Evolutionary conservation across 2,329 filamentous ascomycete genomes (phyloP), one percentile per base, ranked within the genome.

Genomic region (Thielaviopsis populi): DNA sequence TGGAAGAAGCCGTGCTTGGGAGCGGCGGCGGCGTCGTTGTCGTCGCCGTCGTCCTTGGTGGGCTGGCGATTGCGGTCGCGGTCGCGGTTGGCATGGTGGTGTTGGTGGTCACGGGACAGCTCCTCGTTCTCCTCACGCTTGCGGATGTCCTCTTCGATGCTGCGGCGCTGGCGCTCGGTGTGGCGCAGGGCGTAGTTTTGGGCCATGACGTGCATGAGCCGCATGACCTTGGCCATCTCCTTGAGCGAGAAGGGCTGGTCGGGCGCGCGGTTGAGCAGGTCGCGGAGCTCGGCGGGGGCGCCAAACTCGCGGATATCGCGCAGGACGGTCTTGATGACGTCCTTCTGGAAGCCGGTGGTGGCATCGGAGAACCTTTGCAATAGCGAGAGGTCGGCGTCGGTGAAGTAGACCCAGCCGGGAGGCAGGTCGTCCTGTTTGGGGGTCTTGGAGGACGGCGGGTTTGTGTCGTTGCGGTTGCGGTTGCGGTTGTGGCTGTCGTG

Each of bases 281-380:
- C 80, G 63, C 81, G 80, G 19, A 90, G 74, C 70, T 90, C 88
- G 24, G 75, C 69, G 0, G 89, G 88, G 17, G 90, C 82, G 10
- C 90, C 90, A 50, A 84, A 79, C 66, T 79, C 78, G 74, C 85
- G 83, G 66, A 92, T 79, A 33, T 80, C 76, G 66, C 80, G 75
- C n/a, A 88, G 74, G 8, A 84, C 78, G 59, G 81, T 78, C 65
- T 83, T 78, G 65, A 91, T 73, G 24, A 79, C 75, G 61, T 82
- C 74, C 46, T 78, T 77, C 73, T 89, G 84, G n/a, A 79, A 78
- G 63, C 79, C 76, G 7, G 87, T 86, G 64, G 89, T 78, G 66
- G 79, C 76, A 68, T 82, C 81, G 66, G 87, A 73, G 66, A 88
- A 78, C 37, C 80, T 75, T 66, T 84, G 76, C 59, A 92, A 72